phyloP scores from a whole-genome alignment of 2,329 filamentous ascomycete genomes.

The Biscogniauxia mediterranea region DNA sequence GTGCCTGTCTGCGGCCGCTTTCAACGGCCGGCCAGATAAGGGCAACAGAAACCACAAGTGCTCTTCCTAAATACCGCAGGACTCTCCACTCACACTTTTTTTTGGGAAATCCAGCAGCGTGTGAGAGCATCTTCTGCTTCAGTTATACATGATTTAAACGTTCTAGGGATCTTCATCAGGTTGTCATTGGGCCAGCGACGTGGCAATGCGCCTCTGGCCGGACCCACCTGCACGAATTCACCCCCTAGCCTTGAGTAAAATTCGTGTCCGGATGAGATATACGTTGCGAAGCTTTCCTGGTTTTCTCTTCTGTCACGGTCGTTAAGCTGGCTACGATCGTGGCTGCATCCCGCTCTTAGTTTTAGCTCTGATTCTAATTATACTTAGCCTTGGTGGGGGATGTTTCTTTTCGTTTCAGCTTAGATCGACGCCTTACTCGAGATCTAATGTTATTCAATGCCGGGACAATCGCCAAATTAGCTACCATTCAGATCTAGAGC shows the following conservation, averaged over 20 bases:
- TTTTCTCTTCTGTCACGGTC: slow-evolving; percentile 16
- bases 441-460: slow-evolving; percentile 5
- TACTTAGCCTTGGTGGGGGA: slow-evolving; percentile 12
- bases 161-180: slow-evolving; percentile 27
- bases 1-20: slow-evolving; percentile 23
- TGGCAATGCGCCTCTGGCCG: slow-evolving; percentile 32
- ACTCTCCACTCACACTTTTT: slow-evolving; percentile 21
- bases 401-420: slow-evolving; percentile 5
- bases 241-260: slow-evolving; percentile 22
- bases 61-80: slow-evolving; percentile 23
- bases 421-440: slow-evolving; percentile 2
- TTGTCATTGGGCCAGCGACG: slow-evolving; percentile 30
- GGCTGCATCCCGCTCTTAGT: slow-evolving; percentile 18
- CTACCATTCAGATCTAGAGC: background rate
- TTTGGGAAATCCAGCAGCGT: slow-evolving; percentile 15
- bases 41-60: slow-evolving; percentile 11
- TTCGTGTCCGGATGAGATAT: slow-evolving; percentile 12
- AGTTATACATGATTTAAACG: slow-evolving; percentile 25
- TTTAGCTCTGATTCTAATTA: slow-evolving; percentile 10
- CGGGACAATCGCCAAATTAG: slow-evolving; percentile 2
- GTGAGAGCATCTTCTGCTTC: slow-evolving; percentile 18
- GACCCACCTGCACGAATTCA: slow-evolving; percentile 31
- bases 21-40: slow-evolving; percentile 25
- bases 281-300: slow-evolving; percentile 15
- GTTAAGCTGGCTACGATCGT: slow-evolving; percentile 14